Percentiles rank a stretch among this genome's conserved stretches.
These are phyloP conservation scores for Rubroboletus satanas DNA, from an alignment of 768 basidiomycete species.

Conservation along the genomic window DNA sequence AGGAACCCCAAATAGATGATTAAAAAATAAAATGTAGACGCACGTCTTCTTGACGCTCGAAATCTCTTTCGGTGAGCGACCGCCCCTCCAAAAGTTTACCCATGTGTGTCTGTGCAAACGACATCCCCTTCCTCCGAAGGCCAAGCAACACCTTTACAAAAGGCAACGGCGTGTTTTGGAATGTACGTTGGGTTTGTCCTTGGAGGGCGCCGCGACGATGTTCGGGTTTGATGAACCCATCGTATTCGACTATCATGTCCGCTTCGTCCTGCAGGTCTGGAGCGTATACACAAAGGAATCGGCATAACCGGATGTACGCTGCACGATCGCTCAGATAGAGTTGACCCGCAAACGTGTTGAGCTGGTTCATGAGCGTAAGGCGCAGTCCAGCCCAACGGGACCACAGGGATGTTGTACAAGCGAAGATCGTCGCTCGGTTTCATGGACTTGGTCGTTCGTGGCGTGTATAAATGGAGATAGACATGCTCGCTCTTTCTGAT, in stretches of 20 bases:
- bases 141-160: conserved; percentile 33
- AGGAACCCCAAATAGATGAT: no score
- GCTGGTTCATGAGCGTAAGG: conserved; percentile 25
- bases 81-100: conserved; percentile 36
- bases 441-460: conserved; percentile 34
- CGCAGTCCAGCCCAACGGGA: conserved; percentile 16
- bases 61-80: conserved; percentile 27
- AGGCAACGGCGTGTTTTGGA: conserved; percentile 13
- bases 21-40: neutral
- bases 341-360: conserved; percentile 46
- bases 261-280: conserved; percentile 44
- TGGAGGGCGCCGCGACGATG: neutral
- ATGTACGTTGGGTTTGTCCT: neutral
- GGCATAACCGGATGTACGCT: conserved; percentile 35
- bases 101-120: conserved; percentile 37
- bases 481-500: conserved; percentile 34
- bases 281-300: conserved; percentile 36
- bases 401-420: conserved; percentile 20
- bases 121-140: conserved; percentile 38
- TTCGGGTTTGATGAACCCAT: conserved; percentile 21
- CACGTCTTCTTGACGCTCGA: conserved; percentile 6
- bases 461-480: conserved; percentile 41
- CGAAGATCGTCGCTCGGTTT: conserved; percentile 34
- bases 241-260: conserved; percentile 30
- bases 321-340: conserved; percentile 35